Evolutionary conservation across 139 green algal species (phyloP).

Genomic region (Nannochloris sp.): DNA sequence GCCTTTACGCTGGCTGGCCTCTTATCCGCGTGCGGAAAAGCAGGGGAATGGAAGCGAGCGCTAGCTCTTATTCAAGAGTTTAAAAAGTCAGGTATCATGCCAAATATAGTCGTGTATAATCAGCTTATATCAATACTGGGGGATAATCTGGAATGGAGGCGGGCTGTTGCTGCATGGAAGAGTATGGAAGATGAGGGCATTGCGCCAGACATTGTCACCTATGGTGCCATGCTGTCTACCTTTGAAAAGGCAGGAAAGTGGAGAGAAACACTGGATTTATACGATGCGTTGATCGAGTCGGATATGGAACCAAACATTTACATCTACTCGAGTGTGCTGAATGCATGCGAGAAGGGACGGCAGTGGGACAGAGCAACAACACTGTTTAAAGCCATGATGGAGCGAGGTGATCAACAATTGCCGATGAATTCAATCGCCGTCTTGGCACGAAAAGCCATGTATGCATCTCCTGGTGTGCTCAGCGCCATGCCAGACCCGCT

Average conservation of each 20-base stretch:
- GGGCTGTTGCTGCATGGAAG: slow-evolving; percentile 22
- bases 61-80: slow-evolving; percentile 14
- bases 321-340: slow-evolving; percentile 35
- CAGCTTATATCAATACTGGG: slow-evolving; percentile 31
- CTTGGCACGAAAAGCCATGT: slow-evolving; percentile 30
- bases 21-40: slow-evolving; percentile 41
- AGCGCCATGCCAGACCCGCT: slow-evolving; percentile 21
- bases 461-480: slow-evolving; percentile 33
- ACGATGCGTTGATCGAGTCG: slow-evolving; percentile 15
- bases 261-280: slow-evolving; percentile 22
- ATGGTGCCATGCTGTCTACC: slow-evolving; percentile 57
- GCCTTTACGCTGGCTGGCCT: slow-evolving; percentile 78
- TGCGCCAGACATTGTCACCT: slow-evolving; percentile 68
- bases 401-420: slow-evolving; percentile 1
- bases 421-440: slow-evolving; percentile 21
- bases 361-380: slow-evolving; percentile 31
- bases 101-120: slow-evolving; percentile 34
- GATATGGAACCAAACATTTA: slow-evolving; percentile 30
- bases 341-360: slow-evolving; percentile 36
- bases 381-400: slow-evolving; percentile 42
- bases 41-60: slow-evolving; percentile 14
- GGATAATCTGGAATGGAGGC: slow-evolving; percentile 48
- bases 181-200: slow-evolving; percentile 26
- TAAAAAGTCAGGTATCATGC: slow-evolving; percentile 26
- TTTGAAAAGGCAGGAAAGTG: slow-evolving; percentile 34